Conservation (phyloP, 1,284 basidiomycete species). For the Ganoderma resinaceum region DNA sequence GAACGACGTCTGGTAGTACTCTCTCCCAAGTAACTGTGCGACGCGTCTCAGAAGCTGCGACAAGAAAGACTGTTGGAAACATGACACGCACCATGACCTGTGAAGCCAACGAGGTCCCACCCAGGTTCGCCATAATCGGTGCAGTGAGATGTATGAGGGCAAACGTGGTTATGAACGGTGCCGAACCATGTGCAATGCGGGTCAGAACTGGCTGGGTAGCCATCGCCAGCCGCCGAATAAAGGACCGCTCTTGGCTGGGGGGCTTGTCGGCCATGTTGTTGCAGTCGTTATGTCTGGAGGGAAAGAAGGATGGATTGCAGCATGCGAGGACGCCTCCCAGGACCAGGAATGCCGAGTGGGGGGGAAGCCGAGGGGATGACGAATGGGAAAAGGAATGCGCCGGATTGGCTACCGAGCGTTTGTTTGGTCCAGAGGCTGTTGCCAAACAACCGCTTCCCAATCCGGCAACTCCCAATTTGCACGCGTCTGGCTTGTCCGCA, state of each 20-base stretch:
- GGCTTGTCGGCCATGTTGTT: conserved; percentile 18
- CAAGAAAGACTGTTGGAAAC: not conserved
- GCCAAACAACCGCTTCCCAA: conserved; percentile 31
- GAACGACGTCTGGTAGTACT: conserved; percentile 77
- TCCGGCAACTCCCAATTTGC: conserved; percentile 19
- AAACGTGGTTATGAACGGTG: conserved; percentile 71
- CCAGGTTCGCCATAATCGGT: conserved; percentile 68
- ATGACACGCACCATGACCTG: conserved; percentile 65
- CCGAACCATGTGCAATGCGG: conserved; percentile 57
- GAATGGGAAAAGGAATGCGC: not conserved
- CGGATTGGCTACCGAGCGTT: conserved; percentile 13
- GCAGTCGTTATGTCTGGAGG: not conserved
- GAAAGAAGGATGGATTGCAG: not conserved
- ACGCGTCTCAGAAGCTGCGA: not conserved
- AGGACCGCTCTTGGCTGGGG: conserved; percentile 12
- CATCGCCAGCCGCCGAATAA: conserved; percentile 25
- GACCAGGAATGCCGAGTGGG: not conserved
- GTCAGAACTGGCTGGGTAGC: conserved; percentile 43
- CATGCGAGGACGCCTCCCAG: not conserved
- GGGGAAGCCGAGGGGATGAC: not conserved
- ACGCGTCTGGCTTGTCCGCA: not conserved
- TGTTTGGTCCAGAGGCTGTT: conserved; percentile 30
- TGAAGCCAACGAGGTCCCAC: conserved; percentile 69
- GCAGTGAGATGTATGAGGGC: conserved; percentile 73
- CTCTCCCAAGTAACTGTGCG: conserved; percentile 53